Evolutionary conservation across 768 basidiomycete species (phyloP), one percentile per base, ranked within the genome.

Genomic region (Calocera cornea): DNA sequence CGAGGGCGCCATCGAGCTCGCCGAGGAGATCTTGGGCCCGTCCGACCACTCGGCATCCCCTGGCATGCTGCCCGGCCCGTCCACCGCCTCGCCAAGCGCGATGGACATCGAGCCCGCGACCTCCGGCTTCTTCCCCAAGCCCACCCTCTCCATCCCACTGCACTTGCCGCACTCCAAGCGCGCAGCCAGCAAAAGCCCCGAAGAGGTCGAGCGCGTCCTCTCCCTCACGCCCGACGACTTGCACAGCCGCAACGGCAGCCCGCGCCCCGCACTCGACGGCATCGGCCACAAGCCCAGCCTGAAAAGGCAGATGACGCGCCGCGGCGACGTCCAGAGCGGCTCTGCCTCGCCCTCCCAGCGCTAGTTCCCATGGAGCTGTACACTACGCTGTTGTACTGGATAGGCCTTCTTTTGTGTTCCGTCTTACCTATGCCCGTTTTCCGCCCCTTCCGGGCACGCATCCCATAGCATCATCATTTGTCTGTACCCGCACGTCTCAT

Each of bases 1-100:
- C 67, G 89, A 91, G 76, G 91, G 92, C 7, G 83, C 87, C 17
- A 76, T 93, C 77, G 81, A 83, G 81, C 79, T 92, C 19, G 81
- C 88, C 54, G 90, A 92, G 70, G 88, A 91, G 75, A 24, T 47
- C 3, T 47, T 47, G 5, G 44, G 44, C 36, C 36, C 36, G 36
- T 5, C 36, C 3, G 44, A 47, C 8, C 7, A 47, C 44, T 47
- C 36, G 36, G 7, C 14, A 5, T 5, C 7, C 7, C 36, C 36
- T 5, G 36, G 7, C 36, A 5, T 38, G 7, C 5, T 14, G 5
- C 14, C 36, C 36, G 36, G 36, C 19, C 44, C 44, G 44, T 47
- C 44, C 3, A 47, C 24, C 44, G 19, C 19, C 24, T 47, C 44
- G 8, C 44, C 44, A 7, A 47, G 19, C 24, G 44, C 44, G 19